Percentiles rank a stretch among this genome's conserved stretches.
These are phyloP conservation scores for Penicillium samsonianum DNA, from an alignment of 495 filamentous ascomycete genomes.

Conservation along the genomic window DNA sequence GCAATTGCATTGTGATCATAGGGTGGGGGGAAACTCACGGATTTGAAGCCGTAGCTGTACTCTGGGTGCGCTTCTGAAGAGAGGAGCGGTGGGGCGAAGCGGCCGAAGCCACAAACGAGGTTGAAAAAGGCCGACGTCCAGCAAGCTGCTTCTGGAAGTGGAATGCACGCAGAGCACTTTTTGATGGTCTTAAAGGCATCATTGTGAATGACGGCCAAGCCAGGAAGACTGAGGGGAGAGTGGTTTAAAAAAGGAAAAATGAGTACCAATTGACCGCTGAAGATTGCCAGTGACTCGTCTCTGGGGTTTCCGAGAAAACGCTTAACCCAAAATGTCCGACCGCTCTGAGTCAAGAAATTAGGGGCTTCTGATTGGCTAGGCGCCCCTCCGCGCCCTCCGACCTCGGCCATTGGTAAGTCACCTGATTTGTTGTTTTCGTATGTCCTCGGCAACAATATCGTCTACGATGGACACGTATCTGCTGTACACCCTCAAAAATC, in stretches of 20 bases:
- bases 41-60: slow-evolving; percentile 48
- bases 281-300: slow-evolving; percentile 24
- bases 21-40: slow-evolving; percentile 38
- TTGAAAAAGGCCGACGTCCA: slow-evolving; percentile 43
- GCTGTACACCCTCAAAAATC: too few species aligned
- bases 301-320: slow-evolving; percentile 31
- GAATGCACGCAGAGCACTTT: slow-evolving; percentile 47
- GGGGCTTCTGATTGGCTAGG: slow-evolving; percentile 29
- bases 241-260: slow-evolving; percentile 22
- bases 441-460: slow-evolving; percentile 4
- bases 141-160: slow-evolving; percentile 44
- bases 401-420: slow-evolving; percentile 26
- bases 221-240: slow-evolving; percentile 22
- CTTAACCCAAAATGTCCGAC: slow-evolving; percentile 26
- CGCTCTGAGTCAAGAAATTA: slow-evolving; percentile 33
- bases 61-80: slow-evolving; percentile 50
- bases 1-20: neutral
- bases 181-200: slow-evolving; percentile 53
- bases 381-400: slow-evolving; percentile 35
- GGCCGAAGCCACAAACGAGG: slow-evolving; percentile 43
- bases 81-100: slow-evolving; percentile 50
- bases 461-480: neutral
- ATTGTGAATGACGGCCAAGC: slow-evolving; percentile 46
- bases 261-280: slow-evolving; percentile 19
- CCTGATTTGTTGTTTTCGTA: slow-evolving; percentile 10